Percentiles rank a stretch among this genome's conserved stretches.
Evolutionary conservation across 108 stramenopile genomes (phyloP).

Genomic region (Fragilaria crotonensis): DNA sequence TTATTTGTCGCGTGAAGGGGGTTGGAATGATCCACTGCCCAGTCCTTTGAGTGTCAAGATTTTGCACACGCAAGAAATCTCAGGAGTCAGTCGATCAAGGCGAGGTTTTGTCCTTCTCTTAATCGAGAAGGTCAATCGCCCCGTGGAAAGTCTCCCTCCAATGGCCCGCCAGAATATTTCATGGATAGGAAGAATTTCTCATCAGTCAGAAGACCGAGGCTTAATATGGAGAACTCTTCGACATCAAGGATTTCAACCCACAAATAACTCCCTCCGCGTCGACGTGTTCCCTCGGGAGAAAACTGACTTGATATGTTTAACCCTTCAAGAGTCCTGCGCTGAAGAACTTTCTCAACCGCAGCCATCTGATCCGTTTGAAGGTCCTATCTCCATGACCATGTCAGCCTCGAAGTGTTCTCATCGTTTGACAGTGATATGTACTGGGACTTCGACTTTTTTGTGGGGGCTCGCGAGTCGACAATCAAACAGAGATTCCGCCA

Average conservation of each 20-base stretch:
- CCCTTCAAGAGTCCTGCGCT: slow-evolving; percentile 10
- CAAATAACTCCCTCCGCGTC: slow-evolving; percentile 6
- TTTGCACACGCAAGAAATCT: background rate
- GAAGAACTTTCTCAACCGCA: background rate
- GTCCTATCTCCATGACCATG: slow-evolving; percentile 6
- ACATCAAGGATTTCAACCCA: background rate
- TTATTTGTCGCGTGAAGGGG: background rate
- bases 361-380: slow-evolving; percentile 6
- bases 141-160: slow-evolving; percentile 5
- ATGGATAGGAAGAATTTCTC: slow-evolving; percentile 34
- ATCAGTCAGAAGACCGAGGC: slow-evolving; percentile 3
- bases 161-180: slow-evolving; percentile 48
- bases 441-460: slow-evolving; percentile 2
- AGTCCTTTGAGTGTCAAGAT: background rate
- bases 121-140: background rate
- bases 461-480: slow-evolving; percentile 25
- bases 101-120: slow-evolving; percentile 12
- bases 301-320: slow-evolving; percentile 4
- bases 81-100: slow-evolving; percentile 6
- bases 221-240: background rate
- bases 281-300: slow-evolving; percentile 4
- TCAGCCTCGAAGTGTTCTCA: slow-evolving; percentile 12
- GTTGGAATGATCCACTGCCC: background rate
- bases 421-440: slow-evolving; percentile 12
- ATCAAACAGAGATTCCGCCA: slow-evolving; percentile 15